Conservation (phyloP, 495 filamentous ascomycete genomes). For the Xylaria bambusicola region DNA sequence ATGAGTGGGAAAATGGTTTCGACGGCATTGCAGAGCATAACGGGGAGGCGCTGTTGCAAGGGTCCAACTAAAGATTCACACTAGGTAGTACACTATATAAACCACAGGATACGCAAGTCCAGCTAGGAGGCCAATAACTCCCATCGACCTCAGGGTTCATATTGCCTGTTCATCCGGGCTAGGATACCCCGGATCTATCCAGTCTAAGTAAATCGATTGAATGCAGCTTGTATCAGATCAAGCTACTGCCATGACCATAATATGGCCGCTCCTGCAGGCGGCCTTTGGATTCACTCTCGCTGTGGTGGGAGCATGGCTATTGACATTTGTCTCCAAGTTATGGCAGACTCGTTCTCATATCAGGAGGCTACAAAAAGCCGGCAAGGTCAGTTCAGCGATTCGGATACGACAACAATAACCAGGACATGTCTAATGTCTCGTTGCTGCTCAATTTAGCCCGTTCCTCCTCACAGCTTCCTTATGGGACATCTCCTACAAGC, state of each 20-base stretch:
- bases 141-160: no score
- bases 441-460: slow-evolving; percentile 21
- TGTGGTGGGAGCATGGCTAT: slow-evolving; percentile 8
- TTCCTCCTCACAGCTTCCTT: slow-evolving; percentile 28
- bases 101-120: no score
- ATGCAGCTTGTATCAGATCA: not conserved
- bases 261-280: slow-evolving; percentile 18
- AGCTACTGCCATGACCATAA: slow-evolving; percentile 14
- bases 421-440: slow-evolving; percentile 1
- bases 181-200: no score
- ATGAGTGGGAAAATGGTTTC: no score
- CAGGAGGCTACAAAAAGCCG: slow-evolving; percentile 22
- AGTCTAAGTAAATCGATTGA: no score
- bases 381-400: slow-evolving; percentile 22
- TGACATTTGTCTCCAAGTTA: slow-evolving; percentile 23
- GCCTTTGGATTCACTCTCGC: slow-evolving; percentile 22
- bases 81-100: no score
- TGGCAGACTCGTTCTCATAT: slow-evolving; percentile 23
- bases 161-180: no score
- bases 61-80: no score
- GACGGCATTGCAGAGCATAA: no score
- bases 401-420: not conserved
- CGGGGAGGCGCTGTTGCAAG: no score
- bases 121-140: no score
- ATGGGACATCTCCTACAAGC: slow-evolving; percentile 32